These are phyloP conservation scores for Thyridium curvatum DNA, from an alignment of 2,329 filamentous ascomycete species.

Conservation along the genomic window DNA sequence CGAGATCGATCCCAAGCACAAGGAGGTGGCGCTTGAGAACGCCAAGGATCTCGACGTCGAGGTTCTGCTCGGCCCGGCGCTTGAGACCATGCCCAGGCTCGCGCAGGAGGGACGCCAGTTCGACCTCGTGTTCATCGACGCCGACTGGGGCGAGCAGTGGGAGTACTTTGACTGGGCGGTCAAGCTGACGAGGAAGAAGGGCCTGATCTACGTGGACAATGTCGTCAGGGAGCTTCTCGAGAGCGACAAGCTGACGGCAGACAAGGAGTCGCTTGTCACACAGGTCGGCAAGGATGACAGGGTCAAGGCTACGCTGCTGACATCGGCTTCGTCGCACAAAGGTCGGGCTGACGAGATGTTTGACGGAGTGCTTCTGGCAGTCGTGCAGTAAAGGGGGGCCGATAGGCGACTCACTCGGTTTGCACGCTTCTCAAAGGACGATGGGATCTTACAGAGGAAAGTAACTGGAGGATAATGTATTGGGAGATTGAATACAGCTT, in stretches of 20 bases:
- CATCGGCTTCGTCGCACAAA: conserved; percentile 9
- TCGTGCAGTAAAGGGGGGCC: conserved; percentile 9
- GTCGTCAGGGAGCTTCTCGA: conserved; percentile 28
- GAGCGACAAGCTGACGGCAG: conserved; percentile 15
- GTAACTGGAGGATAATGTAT: too few relatives aligned
- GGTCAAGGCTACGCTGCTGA: conserved; percentile 12
- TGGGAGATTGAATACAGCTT: too few relatives aligned
- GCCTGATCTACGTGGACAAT: conserved; percentile 43
- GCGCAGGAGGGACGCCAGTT: conserved; percentile 33
- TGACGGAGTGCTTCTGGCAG: conserved; percentile 13
- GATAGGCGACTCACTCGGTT: too few relatives aligned
- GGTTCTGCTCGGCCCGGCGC: conserved; percentile 34
- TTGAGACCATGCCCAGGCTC: conserved; percentile 31
- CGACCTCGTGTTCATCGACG: conserved; percentile 48
- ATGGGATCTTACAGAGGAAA: too few relatives aligned
- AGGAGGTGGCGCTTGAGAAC: conserved; percentile 39
- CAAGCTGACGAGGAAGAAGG: conserved; percentile 29
- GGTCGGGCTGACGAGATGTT: conserved; percentile 5
- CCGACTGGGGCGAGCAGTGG: conserved; percentile 42
- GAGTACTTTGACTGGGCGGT: conserved; percentile 40
- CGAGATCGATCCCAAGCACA: conserved; percentile 39
- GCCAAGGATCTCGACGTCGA: conserved; percentile 34
- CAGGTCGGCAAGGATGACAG: conserved; percentile 11
- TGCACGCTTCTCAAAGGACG: too few relatives aligned
- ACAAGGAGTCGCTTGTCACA: conserved; percentile 12